Percentiles rank a stretch among this genome's conserved stretches.
Evolutionary conservation across 1,139 yeast species (phyloP).

Genomic region (Fermentozyma sake): DNA sequence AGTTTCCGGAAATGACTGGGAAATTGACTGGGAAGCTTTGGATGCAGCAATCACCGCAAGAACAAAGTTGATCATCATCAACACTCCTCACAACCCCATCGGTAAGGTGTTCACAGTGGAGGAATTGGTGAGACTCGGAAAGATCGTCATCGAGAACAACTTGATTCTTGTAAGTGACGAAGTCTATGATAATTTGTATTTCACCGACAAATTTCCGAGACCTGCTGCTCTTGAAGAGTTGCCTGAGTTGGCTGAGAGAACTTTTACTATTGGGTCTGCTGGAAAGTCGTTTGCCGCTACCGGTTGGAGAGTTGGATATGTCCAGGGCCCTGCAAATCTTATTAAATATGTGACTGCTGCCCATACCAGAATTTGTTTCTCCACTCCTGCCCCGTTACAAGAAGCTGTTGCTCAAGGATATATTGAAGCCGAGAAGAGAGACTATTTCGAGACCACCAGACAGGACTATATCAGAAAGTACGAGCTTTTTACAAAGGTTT

Average conservation of each 20-base stretch:
- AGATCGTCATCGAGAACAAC: conserved; percentile 78
- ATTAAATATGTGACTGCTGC: conserved; percentile 82
- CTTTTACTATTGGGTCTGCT: conserved; percentile 92
- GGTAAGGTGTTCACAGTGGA: conserved; percentile 81
- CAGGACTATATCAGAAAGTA: conserved; percentile 65
- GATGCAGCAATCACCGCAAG: conserved; percentile 62
- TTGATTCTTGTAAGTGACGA: conserved; percentile 84
- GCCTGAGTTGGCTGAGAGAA: conserved; percentile 73
- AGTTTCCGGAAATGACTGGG: conserved; percentile 84
- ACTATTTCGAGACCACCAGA: conserved; percentile 69
- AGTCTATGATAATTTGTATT: conserved; percentile 88
- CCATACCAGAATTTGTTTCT: conserved; percentile 87
- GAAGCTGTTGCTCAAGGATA: conserved; percentile 85
- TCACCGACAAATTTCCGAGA: conserved; percentile 63
- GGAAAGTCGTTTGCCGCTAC: conserved; percentile 98
- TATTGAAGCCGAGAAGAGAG: conserved; percentile 50
- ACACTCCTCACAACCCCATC: conserved; percentile 94
- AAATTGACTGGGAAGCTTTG: conserved; percentile 71
- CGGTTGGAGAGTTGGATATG: conserved; percentile 98
- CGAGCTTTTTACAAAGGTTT: conserved; percentile 64
- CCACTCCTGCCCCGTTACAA: conserved; percentile 91
- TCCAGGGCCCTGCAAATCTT: conserved; percentile 80
- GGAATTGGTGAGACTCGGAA: conserved; percentile 72
- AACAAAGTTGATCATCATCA: conserved; percentile 82
- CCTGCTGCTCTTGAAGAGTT: conserved; percentile 67